Evolutionary conservation across 495 filamentous ascomycete genomes (phyloP).

Genomic region (Aspergillus sparsus): DNA sequence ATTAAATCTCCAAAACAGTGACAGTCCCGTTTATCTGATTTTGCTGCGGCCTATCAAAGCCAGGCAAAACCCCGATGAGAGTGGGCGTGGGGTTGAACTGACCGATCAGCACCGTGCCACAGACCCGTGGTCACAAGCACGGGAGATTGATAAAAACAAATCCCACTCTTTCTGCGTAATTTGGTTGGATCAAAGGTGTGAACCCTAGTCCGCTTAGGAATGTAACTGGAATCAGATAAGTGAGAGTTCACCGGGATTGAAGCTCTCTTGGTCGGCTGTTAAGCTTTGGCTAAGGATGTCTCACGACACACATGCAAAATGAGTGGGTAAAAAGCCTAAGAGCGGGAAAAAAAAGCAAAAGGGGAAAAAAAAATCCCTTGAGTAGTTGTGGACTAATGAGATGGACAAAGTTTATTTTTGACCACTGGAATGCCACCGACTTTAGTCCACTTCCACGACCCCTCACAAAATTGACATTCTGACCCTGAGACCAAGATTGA

Average conservation of each 20-base stretch:
- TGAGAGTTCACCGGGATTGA: background rate
- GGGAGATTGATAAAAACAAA: background rate
- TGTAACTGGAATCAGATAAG: background rate
- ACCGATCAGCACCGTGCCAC: background rate
- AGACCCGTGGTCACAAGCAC: background rate
- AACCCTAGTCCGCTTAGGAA: background rate
- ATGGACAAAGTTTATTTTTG: too few species aligned
- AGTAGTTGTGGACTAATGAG: too few species aligned
- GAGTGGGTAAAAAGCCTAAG: background rate
- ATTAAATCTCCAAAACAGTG: background rate
- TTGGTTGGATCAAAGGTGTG: background rate
- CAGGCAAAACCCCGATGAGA: background rate
- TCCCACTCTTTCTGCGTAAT: background rate
- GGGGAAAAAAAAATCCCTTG: background rate
- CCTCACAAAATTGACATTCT: too few species aligned
- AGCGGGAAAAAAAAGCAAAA: background rate
- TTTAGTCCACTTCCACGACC: too few species aligned
- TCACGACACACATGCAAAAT: background rate
- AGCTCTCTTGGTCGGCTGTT: background rate
- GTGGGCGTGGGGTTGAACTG: conserved; percentile 26
- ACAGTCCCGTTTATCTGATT: conserved; percentile 3
- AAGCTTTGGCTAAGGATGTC: conserved; percentile 7
- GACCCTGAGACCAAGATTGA: too few species aligned
- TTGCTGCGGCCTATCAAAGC: background rate
- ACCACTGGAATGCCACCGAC: too few species aligned